A percentile compares a stretch with the other conserved stretches of the same genome.
These are phyloP conservation scores for Hydrangea macrophylla DNA, from an alignment of 148 eudicot species.

Conservation along the genomic window DNA sequence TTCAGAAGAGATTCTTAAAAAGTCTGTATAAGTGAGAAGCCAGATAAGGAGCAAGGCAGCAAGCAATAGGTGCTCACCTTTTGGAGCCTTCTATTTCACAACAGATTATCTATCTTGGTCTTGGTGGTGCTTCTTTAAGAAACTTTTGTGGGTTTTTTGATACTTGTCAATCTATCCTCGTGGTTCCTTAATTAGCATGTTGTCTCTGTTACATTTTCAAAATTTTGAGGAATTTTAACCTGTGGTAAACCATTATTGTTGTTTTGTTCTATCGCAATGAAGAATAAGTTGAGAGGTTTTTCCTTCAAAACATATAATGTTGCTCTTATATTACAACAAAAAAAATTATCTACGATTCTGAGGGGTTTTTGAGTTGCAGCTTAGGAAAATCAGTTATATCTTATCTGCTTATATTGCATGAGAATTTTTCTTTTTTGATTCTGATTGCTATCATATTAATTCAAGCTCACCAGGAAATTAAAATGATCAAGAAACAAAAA, in stretches of 20 bases:
- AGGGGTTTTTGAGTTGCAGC: too few species aligned
- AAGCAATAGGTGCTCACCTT: not conserved
- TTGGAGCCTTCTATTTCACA: not conserved
- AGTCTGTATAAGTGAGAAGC: constrained; percentile 29
- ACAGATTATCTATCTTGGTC: not conserved
- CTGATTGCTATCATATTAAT: too few species aligned
- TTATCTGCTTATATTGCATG: too few species aligned
- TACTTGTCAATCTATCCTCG: not conserved
- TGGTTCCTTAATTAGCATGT: too few species aligned
- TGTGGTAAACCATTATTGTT: not conserved
- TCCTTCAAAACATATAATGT: not conserved
- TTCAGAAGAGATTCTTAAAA: constrained; percentile 62
- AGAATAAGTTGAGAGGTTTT: not conserved
- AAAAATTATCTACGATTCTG: too few species aligned
- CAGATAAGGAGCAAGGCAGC: not conserved
- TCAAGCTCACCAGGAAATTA: too few species aligned
- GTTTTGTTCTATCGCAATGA: not conserved
- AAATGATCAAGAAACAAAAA: too few species aligned
- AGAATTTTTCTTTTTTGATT: too few species aligned
- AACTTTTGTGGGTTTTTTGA: not conserved
- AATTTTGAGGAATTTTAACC: not conserved
- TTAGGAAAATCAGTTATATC: too few species aligned
- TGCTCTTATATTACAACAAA: not conserved
- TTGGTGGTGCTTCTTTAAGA: not conserved
- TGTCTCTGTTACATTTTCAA: not conserved